Percentiles rank a stretch among this genome's conserved stretches.
These are phyloP conservation scores for Knufia petricola DNA, from an alignment of 2,329 filamentous ascomycete species.

Conservation along the genomic window DNA sequence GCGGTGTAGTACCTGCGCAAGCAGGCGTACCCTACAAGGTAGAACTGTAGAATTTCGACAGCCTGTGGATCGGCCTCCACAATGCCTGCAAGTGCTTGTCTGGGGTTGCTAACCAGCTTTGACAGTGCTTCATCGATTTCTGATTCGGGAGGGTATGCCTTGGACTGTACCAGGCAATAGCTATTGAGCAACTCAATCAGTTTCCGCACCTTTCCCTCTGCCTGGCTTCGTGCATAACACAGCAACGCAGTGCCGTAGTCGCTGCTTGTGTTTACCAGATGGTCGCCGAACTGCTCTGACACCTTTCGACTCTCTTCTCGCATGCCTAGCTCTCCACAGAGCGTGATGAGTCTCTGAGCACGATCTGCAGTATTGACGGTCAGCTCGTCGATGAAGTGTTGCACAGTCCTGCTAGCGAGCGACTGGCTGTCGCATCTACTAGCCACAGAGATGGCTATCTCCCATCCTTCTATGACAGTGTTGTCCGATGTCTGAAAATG, in stretches of 20 bases:
- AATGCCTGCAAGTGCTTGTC: conserved; percentile 59
- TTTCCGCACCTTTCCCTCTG: conserved; percentile 66
- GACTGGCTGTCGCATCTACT: conserved; percentile 67
- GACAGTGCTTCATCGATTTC: conserved; percentile 66
- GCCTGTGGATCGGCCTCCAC: conserved; percentile 69
- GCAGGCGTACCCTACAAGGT: conserved; percentile 86
- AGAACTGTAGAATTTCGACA: conserved; percentile 70
- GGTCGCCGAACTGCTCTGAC: conserved; percentile 78
- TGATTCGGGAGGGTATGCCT: conserved; percentile 60
- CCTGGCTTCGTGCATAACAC: conserved; percentile 82
- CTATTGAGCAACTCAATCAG: conserved; percentile 81
- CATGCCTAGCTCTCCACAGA: conserved; percentile 71
- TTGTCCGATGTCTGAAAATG: conserved; percentile 27
- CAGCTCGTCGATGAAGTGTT: conserved; percentile 63
- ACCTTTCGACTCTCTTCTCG: conserved; percentile 68
- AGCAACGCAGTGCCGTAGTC: conserved; percentile 78
- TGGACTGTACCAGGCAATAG: conserved; percentile 76
- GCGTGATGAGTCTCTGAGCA: conserved; percentile 70
- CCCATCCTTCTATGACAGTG: conserved; percentile 64
- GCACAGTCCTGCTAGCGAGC: conserved; percentile 63
- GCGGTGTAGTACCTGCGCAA: conserved; percentile 82
- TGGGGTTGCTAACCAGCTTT: conserved; percentile 58
- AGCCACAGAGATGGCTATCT: conserved; percentile 73
- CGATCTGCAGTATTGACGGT: conserved; percentile 59
- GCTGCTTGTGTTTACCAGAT: conserved; percentile 60